Conservation (phyloP, 2,329 filamentous ascomycete genomes). For the Cladosporium sp. region DNA sequence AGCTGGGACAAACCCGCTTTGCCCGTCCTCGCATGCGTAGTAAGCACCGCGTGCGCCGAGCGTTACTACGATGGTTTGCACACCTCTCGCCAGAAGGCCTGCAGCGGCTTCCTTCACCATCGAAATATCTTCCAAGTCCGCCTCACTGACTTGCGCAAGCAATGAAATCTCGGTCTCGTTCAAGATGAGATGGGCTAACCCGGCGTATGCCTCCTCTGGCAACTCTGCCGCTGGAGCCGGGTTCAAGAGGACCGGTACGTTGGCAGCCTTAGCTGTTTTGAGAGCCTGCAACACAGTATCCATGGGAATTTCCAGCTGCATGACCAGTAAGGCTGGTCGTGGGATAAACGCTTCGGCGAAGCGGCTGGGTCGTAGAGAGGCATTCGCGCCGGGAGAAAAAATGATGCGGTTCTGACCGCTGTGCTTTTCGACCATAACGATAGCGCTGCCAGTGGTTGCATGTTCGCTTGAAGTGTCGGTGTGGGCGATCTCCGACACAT, state of each 20-base stretch:
- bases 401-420: neutral
- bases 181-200: conserved; percentile 76
- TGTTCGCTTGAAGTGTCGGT: neutral
- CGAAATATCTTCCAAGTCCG: conserved; percentile 32
- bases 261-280: conserved; percentile 9
- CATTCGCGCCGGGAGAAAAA: neutral
- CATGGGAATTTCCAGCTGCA: conserved; percentile 46
- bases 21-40: conserved; percentile 30
- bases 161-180: conserved; percentile 88
- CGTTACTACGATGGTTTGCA: conserved; percentile 78
- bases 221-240: conserved; percentile 72
- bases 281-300: neutral
- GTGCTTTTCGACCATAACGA: neutral
- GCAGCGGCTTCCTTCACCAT: neutral
- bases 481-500: neutral
- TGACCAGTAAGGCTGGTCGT: neutral
- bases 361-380: neutral
- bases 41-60: conserved; percentile 61
- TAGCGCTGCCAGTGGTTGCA: neutral
- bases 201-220: conserved; percentile 65
- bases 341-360: neutral
- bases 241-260: conserved; percentile 70
- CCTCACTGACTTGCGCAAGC: conserved; percentile 47
- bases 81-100: conserved; percentile 64
- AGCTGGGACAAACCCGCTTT: conserved; percentile 46